Evolutionary conservation across 164 flowering plant genomes (phyloP).

Genomic region (Tinospora cordifolia): DNA sequence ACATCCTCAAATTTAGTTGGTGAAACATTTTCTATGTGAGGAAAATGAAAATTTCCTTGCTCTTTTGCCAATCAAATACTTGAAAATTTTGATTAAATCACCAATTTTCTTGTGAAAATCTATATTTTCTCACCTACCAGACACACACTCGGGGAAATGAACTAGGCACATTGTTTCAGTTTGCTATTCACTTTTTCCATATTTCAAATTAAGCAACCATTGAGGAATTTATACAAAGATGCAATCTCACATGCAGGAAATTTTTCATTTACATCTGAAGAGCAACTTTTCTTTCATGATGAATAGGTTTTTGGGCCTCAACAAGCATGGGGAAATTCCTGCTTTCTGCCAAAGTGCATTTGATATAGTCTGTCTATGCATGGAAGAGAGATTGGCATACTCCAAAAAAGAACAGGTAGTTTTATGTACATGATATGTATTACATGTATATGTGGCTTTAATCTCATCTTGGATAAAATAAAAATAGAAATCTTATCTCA

Average conservation of each 20-base stretch:
- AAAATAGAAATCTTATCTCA: not conserved
- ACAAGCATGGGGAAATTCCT: conserved; percentile 62
- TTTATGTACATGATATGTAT: not conserved
- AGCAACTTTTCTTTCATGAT: conserved; percentile 3
- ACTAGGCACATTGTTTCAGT: not conserved
- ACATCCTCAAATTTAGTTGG: no score
- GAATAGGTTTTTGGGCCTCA: conserved; percentile 72
- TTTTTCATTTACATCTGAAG: not conserved
- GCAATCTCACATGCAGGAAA: no score
- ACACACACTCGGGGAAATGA: no score
- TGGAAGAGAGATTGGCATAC: conserved; percentile 81
- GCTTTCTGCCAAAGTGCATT: conserved; percentile 59
- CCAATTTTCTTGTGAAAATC: no score
- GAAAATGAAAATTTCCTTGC: no score
- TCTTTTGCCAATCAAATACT: no score
- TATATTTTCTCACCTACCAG: no score
- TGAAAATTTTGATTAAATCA: no score
- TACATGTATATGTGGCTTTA: not conserved
- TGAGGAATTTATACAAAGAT: not conserved
- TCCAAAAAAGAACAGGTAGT: conserved; percentile 63
- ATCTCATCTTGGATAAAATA: not conserved
- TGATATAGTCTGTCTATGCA: conserved; percentile 64
- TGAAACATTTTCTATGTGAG: no score
- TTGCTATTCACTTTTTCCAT: not conserved
- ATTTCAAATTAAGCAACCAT: not conserved